Percentiles rank a stretch among this genome's conserved stretches.
These are phyloP conservation scores for Starmerella asiatica DNA, from an alignment of 805 yeast genomes.

Conservation along the genomic window DNA sequence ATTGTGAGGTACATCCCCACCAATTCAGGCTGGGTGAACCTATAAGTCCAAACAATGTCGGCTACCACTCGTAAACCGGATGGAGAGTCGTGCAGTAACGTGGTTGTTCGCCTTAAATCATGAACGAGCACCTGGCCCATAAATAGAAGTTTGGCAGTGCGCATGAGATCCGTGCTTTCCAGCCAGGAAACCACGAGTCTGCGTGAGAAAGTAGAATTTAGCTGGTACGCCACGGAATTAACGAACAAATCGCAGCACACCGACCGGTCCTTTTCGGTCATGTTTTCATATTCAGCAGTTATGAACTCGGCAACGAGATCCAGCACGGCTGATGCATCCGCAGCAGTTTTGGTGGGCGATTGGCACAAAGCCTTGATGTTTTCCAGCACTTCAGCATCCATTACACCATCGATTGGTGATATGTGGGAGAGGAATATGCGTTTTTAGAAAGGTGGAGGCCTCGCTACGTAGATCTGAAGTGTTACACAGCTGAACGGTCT, in stretches of 20 bases:
- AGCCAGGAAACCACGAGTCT: slow-evolving; percentile 5
- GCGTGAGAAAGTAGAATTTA: slow-evolving; percentile 2
- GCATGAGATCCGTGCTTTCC: slow-evolving; percentile 6
- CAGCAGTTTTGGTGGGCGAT: neutral
- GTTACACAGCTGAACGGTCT: too few species aligned
- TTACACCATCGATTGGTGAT: too few species aligned
- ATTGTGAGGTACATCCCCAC: slow-evolving; percentile 35
- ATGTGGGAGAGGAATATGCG: too few species aligned
- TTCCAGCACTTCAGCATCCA: neutral
- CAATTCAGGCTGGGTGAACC: slow-evolving; percentile 29
- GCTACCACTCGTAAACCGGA: slow-evolving; percentile 25
- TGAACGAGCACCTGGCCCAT: slow-evolving; percentile 5
- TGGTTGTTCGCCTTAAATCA: slow-evolving; percentile 2
- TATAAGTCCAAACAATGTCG: slow-evolving; percentile 30
- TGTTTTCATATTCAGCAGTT: slow-evolving; percentile 3
- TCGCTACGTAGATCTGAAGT: too few species aligned
- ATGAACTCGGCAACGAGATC: slow-evolving; percentile 9
- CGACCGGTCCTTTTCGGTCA: slow-evolving; percentile 1
- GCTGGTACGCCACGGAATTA: slow-evolving; percentile 10
- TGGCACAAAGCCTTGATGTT: slow-evolving; percentile 1
- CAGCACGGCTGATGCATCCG: slow-evolving; percentile 9
- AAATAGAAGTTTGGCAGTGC: slow-evolving; percentile 4
- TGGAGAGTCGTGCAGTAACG: neutral
- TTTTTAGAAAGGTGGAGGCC: too few species aligned
- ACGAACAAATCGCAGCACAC: slow-evolving; percentile 5